phyloP scores from a whole-genome alignment of 352 stramenopile species.

The Aphanomyces euteiches region DNA sequence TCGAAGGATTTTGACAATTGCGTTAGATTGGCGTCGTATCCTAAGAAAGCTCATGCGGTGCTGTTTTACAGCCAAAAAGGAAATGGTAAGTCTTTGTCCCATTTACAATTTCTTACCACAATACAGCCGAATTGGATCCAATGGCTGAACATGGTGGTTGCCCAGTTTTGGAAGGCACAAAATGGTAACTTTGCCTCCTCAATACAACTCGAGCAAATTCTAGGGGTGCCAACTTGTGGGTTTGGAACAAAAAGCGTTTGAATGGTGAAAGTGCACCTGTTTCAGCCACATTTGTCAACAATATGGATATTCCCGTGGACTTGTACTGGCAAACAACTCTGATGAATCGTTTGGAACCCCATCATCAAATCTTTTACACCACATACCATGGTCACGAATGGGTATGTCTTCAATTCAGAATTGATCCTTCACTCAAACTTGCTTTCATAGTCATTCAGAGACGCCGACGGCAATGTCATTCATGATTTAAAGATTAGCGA shows the following conservation, averaged over 20 bases:
- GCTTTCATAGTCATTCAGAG: conserved; percentile 7
- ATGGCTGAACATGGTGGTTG: conserved; percentile 62
- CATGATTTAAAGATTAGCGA: neutral
- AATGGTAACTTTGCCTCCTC: conserved; percentile 73
- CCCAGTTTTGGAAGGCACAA: conserved; percentile 68
- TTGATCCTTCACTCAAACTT: neutral
- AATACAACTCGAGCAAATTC: conserved; percentile 36
- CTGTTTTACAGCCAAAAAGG: conserved; percentile 87
- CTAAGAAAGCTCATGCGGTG: conserved; percentile 57
- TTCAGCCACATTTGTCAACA: conserved; percentile 67
- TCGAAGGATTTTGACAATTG: too few relatives aligned
- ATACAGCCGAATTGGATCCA: conserved; percentile 41
- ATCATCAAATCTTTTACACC: conserved; percentile 9
- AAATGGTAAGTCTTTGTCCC: conserved; percentile 25
- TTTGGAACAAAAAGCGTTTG: conserved; percentile 59
- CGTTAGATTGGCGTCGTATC: conserved; percentile 28
- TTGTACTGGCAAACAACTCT: conserved; percentile 67
- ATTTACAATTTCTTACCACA: neutral
- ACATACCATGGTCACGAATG: conserved; percentile 20
- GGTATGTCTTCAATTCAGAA: neutral
- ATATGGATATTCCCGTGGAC: conserved; percentile 45
- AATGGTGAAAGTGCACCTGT: conserved; percentile 38
- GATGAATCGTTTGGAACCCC: conserved; percentile 37
- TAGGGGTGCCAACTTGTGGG: conserved; percentile 77
- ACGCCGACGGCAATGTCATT: conserved; percentile 4